Percentiles rank a stretch among this genome's conserved stretches.
Conservation (phyloP, 768 basidiomycete species). For the Asterophora lycoperdoides region DNA sequence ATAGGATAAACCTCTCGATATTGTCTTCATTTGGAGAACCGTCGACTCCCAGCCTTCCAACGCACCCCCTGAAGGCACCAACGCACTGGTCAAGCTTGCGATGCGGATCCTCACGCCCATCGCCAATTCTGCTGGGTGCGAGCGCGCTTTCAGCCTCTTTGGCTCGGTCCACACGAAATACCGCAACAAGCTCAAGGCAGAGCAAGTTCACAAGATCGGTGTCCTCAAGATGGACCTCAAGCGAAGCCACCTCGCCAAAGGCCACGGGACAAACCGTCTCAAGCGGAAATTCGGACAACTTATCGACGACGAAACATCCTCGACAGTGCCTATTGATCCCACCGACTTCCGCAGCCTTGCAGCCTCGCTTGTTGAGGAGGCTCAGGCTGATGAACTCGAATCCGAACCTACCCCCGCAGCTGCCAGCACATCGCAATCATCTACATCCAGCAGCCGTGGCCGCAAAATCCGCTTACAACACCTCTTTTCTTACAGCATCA, state of each 20-base stretch:
- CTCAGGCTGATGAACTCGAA: neutral
- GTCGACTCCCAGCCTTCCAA: neutral
- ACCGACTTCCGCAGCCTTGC: neutral
- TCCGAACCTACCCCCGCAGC: neutral
- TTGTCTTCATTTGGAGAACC: neutral
- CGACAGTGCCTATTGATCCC: neutral
- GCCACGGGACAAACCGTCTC: neutral
- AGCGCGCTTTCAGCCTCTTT: neutral
- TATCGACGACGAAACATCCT: neutral
- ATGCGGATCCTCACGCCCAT: neutral
- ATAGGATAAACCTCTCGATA: neutral
- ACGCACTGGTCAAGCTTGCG: neutral
- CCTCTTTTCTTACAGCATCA: neutral
- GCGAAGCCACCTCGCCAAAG: neutral
- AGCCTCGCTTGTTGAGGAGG: neutral
- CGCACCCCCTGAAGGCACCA: neutral
- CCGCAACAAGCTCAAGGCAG: too few species aligned
- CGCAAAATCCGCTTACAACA: neutral
- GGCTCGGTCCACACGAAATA: conserved; percentile 1
- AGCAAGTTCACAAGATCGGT: too few species aligned
- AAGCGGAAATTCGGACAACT: neutral
- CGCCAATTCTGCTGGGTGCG: conserved; percentile 1
- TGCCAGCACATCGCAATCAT: neutral
- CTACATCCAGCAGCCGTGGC: too few species aligned
- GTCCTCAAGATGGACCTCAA: neutral